These are phyloP conservation scores for Suhomyces sp. DNA, from an alignment of 805 yeast genomes.

Conservation along the genomic window DNA sequence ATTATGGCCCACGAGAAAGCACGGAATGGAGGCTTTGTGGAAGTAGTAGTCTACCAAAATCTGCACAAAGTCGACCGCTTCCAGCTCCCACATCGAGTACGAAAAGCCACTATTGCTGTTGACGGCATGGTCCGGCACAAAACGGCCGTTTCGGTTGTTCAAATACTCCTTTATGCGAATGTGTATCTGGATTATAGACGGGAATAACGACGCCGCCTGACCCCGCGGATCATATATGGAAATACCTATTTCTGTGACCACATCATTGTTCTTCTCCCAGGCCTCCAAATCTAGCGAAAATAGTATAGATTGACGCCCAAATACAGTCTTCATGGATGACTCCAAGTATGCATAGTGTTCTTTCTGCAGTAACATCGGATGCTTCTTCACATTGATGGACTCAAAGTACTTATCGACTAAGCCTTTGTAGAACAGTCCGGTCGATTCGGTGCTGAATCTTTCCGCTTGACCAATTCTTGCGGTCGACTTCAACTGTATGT, in stretches of 20 bases:
- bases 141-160: conserved; percentile 47
- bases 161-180: conserved; percentile 45
- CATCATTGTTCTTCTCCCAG: conserved; percentile 41
- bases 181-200: conserved; percentile 39
- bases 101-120: conserved; percentile 53
- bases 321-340: conserved; percentile 18
- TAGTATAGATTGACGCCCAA: conserved; percentile 25
- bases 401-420: not conserved
- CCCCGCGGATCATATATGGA: conserved; percentile 54
- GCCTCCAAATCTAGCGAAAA: conserved; percentile 58
- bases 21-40: conserved; percentile 13
- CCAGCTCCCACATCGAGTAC: conserved; percentile 33
- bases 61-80: conserved; percentile 41
- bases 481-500: not conserved
- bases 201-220: conserved; percentile 37
- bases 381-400: not conserved
- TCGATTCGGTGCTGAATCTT: not conserved
- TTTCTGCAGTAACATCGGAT: not conserved
- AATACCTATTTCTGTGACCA: conserved; percentile 57
- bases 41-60: conserved; percentile 44
- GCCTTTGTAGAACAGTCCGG: not conserved
- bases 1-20: conserved; percentile 59
- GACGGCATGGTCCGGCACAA: conserved; percentile 51
- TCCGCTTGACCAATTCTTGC: not conserved
- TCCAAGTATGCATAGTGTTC: conserved; percentile 4